Evolutionary conservation across 2,329 filamentous ascomycete species (phyloP).

Genomic region (Fusarium zealandicum): DNA sequence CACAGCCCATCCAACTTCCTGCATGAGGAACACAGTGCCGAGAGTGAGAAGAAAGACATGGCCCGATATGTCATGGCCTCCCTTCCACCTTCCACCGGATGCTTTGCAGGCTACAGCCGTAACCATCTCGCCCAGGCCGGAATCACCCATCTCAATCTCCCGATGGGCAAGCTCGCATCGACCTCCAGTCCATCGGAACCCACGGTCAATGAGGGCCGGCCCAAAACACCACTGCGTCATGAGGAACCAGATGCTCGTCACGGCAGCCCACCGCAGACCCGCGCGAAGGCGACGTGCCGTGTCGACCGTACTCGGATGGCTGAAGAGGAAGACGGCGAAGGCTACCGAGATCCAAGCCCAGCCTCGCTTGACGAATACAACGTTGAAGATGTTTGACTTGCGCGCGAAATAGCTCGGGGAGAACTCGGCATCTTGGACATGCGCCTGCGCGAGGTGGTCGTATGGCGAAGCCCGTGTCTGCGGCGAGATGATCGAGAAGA

Average conservation of each 20-base stretch:
- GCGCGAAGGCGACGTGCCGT: constrained; percentile 60
- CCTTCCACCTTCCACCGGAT: constrained; percentile 82
- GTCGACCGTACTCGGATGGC: constrained; percentile 64
- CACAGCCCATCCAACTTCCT: constrained; percentile 75
- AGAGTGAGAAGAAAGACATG: constrained; percentile 93
- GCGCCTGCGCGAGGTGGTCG: constrained; percentile 67
- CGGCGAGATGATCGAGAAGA: constrained; percentile 82
- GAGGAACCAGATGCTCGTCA: constrained; percentile 82
- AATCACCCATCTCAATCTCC: constrained; percentile 55
- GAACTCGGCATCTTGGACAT: constrained; percentile 59
- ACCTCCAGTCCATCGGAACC: constrained; percentile 88
- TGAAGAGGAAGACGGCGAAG: constrained; percentile 73
- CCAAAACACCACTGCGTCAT: constrained; percentile 99
- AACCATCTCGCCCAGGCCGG: constrained; percentile 60
- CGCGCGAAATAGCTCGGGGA: constrained; percentile 89
- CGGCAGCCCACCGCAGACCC: constrained; percentile 69
- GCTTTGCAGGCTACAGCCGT: constrained; percentile 84
- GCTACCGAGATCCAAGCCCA: constrained; percentile 90
- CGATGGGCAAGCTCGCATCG: constrained; percentile 71
- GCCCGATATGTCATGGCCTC: constrained; percentile 96
- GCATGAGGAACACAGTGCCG: constrained; percentile 79
- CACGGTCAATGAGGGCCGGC: constrained; percentile 85
- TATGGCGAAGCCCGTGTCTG: constrained; percentile 70
- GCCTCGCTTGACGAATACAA: constrained; percentile 91
- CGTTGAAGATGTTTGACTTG: constrained; percentile 92